Evolutionary conservation across 176 grass and related monocot species (phyloP), one percentile per base, ranked within the genome.

Genomic region (Aegilops speltoides): DNA sequence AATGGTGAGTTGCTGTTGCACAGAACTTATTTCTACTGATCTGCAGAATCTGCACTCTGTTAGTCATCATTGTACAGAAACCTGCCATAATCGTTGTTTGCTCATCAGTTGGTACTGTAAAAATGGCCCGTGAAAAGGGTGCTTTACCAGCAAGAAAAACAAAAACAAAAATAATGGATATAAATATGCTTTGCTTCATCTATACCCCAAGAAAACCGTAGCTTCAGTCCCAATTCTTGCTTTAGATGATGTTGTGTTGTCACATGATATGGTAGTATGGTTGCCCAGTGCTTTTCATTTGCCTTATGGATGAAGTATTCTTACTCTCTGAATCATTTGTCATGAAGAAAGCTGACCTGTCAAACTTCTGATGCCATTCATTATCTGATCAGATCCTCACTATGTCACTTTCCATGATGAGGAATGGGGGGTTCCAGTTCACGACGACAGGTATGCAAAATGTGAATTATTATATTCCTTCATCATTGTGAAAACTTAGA

Each of bases 361-460:
- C 31, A 82, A 85, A 64, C 68, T 57, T 31, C 64, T 81, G 13
- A 64, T 78, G 63, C 10, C 36, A 84, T 57, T 83, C 73, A 29
- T 76, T 80, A 31, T 73, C 70, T 62, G 57, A 90, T 76, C 87
- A 99, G 97, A 94, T 88, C 73, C 94, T 73, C 89, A 80, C 73
- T 93, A 99, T 88, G 79, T 81, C 84, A 69, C 87, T 90, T 99
- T 96, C 72, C 94, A 99, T 90, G 97, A 99, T 79, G 92, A 93
- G 90, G 97, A 99, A 78, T 99, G 97, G 97, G 97, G 94, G 66
- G 79, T 99, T 87, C 94, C 94, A 23, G 80, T 93, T 32, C 97
- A 99, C 76, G 84, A 93, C 75, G 97, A 99, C 68, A 94, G 90
- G 97, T 96, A 90, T 0, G 40, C 0, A 41, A 41, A 41, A 41